These are phyloP conservation scores for Bremia lactucae DNA, from an alignment of 352 stramenopile genomes.

Conservation along the genomic window DNA sequence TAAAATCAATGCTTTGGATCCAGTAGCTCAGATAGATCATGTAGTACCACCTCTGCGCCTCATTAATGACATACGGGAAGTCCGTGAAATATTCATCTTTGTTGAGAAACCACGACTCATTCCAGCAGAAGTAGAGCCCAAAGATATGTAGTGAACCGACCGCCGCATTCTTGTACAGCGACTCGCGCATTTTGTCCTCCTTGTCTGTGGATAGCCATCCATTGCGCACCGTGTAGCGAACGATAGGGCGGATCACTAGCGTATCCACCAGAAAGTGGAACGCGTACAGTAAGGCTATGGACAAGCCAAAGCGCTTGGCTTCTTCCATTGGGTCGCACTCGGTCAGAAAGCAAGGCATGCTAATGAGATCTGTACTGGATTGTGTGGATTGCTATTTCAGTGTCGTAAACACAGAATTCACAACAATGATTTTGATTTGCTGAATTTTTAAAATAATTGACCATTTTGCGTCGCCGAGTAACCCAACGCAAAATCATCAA, in stretches of 20 bases:
- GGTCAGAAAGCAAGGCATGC: slow-evolving; percentile 65
- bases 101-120: slow-evolving; percentile 68
- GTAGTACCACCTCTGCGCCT: slow-evolving; percentile 71
- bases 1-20: slow-evolving; percentile 77
- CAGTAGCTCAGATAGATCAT: slow-evolving; percentile 79
- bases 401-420: too few species aligned
- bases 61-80: slow-evolving; percentile 36
- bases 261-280: slow-evolving; percentile 69
- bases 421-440: too few species aligned
- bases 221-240: slow-evolving; percentile 30
- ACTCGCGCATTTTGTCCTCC: slow-evolving; percentile 76
- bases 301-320: slow-evolving; percentile 44
- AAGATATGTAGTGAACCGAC: slow-evolving; percentile 53
- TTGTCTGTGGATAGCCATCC: slow-evolving; percentile 44
- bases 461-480: too few species aligned
- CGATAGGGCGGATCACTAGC: slow-evolving; percentile 43
- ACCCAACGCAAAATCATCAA: too few species aligned
- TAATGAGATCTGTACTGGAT: slow-evolving; percentile 4
- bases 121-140: slow-evolving; percentile 46
- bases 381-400: too few species aligned
- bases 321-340: slow-evolving; percentile 46
- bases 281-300: slow-evolving; percentile 42
- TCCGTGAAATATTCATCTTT: slow-evolving; percentile 52
- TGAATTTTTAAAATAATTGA: too few species aligned
- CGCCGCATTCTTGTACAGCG: slow-evolving; percentile 70